Evolutionary conservation across 495 filamentous ascomycete genomes (phyloP), one percentile per base, ranked within the genome.

Genomic region (Penicillium robsamsonii): DNA sequence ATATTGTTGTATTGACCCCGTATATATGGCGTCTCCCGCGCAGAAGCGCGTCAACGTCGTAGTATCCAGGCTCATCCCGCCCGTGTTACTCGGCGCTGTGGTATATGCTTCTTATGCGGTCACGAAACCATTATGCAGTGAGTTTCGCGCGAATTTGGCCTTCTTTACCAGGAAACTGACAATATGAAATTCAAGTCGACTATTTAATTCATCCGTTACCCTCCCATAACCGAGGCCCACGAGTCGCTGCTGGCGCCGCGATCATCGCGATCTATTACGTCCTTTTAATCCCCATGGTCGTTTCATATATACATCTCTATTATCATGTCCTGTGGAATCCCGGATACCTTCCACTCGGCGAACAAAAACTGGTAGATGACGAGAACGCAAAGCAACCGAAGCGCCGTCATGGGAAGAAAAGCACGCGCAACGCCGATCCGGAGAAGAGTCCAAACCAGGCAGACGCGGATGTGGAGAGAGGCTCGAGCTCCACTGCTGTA

Each of bases 221-320:
- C 20, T 71, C 79, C 41, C 71, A 73, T 54, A 33, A 69, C 47
- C 69, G 68, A 49, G 50, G 48, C 25, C 66, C 74, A 50, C 79
- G 80, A 46, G 61, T 69, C 59, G 81, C 82, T 55, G 69, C 82
- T 40, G 90, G 87, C 45, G 82, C 86, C 37, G 82, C 80, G 5
- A 83, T 95, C 53, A 70, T 96, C 46, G 79, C 82, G 15, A 56
- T 91, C 41, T 92, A 90, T 71, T 88, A 85, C 57, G 13, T 87
- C 45, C 79, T 92, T 24, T 74, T 96, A 29, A 56, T 88, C 2
- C 72, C 84, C 31, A 81, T 91, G 65, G 54, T 85, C n/a, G 51
- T 72, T 30, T 84, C 87, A 8, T 96, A 94, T 64, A 53, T 86
- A 18, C 84, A 89, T 50, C 78, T 92, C 15, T 61, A 88, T 49